phyloP scores from a whole-genome alignment of 257 asterid species.

The Solanum tacnaense region DNA sequence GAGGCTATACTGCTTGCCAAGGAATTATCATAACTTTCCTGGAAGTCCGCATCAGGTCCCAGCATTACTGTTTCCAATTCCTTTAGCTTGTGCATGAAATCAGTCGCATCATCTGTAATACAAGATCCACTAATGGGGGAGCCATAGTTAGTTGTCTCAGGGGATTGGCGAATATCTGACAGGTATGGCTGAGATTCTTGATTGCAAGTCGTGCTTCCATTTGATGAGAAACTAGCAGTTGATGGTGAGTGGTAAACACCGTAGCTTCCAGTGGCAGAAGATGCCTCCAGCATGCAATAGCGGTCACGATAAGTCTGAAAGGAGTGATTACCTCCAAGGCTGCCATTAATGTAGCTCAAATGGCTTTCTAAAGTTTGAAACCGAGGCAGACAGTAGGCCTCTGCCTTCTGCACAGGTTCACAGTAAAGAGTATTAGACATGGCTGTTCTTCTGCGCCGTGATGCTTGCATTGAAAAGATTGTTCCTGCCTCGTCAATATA shows the following conservation, averaged over 20 bases:
- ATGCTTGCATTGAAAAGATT: constrained; percentile 35
- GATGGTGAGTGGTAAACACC: constrained; percentile 70
- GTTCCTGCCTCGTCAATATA: background rate
- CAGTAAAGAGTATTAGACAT: constrained; percentile 38
- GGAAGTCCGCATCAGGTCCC: constrained; percentile 61
- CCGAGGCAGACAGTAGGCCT: constrained; percentile 29
- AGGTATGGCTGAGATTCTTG: constrained; percentile 30
- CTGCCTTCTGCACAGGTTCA: constrained; percentile 37
- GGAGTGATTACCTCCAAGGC: constrained; percentile 18
- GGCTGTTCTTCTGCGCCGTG: constrained; percentile 24
- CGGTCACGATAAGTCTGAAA: constrained; percentile 4
- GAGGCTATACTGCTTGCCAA: constrained; percentile 11
- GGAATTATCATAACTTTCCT: constrained; percentile 16
- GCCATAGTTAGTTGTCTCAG: constrained; percentile 27
- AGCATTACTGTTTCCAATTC: constrained; percentile 70
- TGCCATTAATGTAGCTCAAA: constrained; percentile 14
- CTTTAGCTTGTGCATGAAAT: constrained; percentile 48
- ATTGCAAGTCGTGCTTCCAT: constrained; percentile 37
- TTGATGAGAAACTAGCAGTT: constrained; percentile 35
- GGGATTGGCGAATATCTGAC: constrained; percentile 12
- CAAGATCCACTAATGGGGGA: constrained; percentile 43
- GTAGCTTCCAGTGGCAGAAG: constrained; percentile 24
- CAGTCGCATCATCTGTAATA: constrained; percentile 31
- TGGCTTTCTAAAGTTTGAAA: constrained; percentile 32
- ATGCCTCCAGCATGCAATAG: background rate